These are phyloP conservation scores for Termitomyces sp. DNA, from an alignment of 768 basidiomycete genomes.

Conservation along the genomic window DNA sequence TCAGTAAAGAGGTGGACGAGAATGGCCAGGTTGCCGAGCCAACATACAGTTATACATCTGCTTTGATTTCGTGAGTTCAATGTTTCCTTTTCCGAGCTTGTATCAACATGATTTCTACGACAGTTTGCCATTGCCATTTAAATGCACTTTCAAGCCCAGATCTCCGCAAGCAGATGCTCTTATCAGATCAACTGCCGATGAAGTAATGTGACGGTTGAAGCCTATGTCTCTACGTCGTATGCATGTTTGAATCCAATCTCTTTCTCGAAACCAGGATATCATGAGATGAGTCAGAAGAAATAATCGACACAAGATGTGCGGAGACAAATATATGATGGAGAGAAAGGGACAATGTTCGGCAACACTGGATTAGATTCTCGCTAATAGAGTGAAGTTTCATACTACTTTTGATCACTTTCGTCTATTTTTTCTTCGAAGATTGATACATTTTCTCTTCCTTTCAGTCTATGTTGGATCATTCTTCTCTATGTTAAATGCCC, in stretches of 20 bases:
- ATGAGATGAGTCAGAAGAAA: background rate
- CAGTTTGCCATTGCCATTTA: constrained; percentile 7
- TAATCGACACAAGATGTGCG: background rate
- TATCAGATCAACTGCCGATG: background rate
- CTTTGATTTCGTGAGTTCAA: background rate
- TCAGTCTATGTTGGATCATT: too few species aligned
- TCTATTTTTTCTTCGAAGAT: too few species aligned
- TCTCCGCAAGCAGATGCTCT: constrained; percentile 1
- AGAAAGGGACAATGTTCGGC: background rate
- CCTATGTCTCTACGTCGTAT: background rate
- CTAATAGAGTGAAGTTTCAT: too few species aligned
- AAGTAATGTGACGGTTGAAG: background rate
- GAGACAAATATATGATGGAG: background rate
- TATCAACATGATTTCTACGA: background rate
- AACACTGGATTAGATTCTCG: too few species aligned
- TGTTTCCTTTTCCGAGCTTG: background rate
- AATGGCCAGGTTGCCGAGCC: constrained; percentile 13
- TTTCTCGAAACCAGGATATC: background rate
- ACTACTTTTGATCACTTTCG: too few species aligned
- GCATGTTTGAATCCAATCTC: background rate
- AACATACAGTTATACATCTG: constrained; percentile 2
- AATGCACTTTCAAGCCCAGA: constrained; percentile 9
- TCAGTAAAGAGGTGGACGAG: constrained; percentile 16
- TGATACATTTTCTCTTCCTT: too few species aligned
- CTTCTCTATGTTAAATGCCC: too few species aligned